A percentile compares a stretch with the other conserved stretches of the same genome.
phyloP scores from a whole-genome alignment of 805 yeast genomes.

The Kockiozyma suomiensis region DNA sequence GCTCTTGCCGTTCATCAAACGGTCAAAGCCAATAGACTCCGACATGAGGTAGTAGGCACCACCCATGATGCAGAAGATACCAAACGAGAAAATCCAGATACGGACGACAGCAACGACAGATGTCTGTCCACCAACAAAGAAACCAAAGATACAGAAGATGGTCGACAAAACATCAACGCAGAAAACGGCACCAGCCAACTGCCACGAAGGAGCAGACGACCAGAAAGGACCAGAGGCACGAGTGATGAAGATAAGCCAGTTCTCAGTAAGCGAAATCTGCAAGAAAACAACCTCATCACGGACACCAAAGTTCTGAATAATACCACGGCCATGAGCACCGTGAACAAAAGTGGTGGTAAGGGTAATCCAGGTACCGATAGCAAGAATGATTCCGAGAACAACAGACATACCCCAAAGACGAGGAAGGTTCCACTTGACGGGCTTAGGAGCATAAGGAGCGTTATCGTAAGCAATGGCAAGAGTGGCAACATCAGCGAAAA shows the following conservation, averaged over 20 bases:
- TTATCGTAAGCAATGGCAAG: constrained; percentile 85
- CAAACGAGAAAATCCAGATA: constrained; percentile 94
- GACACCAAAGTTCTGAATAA: constrained; percentile 93
- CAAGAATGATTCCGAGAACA: constrained; percentile 66
- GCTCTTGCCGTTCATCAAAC: constrained; percentile 59
- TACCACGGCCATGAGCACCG: constrained; percentile 71
- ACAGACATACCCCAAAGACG: constrained; percentile 86
- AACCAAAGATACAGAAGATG: constrained; percentile 89
- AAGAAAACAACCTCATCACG: constrained; percentile 90
- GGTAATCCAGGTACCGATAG: constrained; percentile 87
- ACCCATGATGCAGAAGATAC: constrained; percentile 94
- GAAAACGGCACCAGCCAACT: constrained; percentile 90
- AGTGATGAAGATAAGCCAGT: constrained; percentile 95
- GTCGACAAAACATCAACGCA: constrained; percentile 90
- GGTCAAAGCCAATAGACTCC: constrained; percentile 52
- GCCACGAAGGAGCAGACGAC: constrained; percentile 96
- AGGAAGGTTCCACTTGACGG: constrained; percentile 96
- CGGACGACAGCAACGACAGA: constrained; percentile 93
- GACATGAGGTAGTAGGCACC: constrained; percentile 96
- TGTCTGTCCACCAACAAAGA: constrained; percentile 98
- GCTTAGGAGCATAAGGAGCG: constrained; percentile 90
- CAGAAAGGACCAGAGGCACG: constrained; percentile 99
- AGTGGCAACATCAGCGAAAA: constrained; percentile 84
- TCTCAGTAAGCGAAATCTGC: constrained; percentile 92
- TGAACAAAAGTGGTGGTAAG: constrained; percentile 89